phyloP scores from a whole-genome alignment of 225 moss, liverwort and hornwort genomes.

The Marchantia paleacea region DNA sequence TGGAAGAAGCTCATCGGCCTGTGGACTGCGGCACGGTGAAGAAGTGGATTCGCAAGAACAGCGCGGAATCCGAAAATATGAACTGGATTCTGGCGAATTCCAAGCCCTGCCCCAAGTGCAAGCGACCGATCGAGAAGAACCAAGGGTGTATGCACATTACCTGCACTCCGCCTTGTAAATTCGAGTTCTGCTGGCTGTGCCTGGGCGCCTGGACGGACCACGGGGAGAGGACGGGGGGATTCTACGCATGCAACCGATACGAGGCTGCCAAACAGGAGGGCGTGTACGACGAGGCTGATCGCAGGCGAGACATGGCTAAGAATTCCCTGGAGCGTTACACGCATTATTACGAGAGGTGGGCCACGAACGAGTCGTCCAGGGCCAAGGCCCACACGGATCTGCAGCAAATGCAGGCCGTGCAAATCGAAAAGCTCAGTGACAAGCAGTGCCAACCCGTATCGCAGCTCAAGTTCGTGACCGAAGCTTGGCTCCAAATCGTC shows the following conservation, averaged over 20 bases:
- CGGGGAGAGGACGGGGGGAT: conserved; percentile 95
- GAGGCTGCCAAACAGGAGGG: conserved; percentile 95
- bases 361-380: conserved; percentile 97
- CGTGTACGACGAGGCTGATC: conserved; percentile 94
- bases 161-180: conserved; percentile 98
- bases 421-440: conserved; percentile 96
- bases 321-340: conserved; percentile 99
- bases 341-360: conserved; percentile 99
- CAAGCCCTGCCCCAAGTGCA: conserved; percentile 97
- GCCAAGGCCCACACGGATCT: conserved; percentile 90
- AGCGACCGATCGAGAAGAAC: conserved; percentile 98
- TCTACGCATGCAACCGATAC: conserved; percentile 98
- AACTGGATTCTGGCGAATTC: conserved; percentile 99
- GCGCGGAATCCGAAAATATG: conserved; percentile 99
- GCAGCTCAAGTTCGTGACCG: conserved; percentile 95
- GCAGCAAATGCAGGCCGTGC: conserved; percentile 82
- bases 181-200: conserved; percentile 85
- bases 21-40: conserved; percentile 96
- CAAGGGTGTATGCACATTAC: conserved; percentile 99
- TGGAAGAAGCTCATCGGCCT: conserved; percentile 98
- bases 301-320: conserved; percentile 98
- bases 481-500: conserved; percentile 99
- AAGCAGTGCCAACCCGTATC: conserved; percentile 98
- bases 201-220: conserved; percentile 99
- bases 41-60: conserved; percentile 96